Conservation (phyloP, 228 moss, liverwort and hornwort genomes). For the Sphagnum magellanicum region DNA sequence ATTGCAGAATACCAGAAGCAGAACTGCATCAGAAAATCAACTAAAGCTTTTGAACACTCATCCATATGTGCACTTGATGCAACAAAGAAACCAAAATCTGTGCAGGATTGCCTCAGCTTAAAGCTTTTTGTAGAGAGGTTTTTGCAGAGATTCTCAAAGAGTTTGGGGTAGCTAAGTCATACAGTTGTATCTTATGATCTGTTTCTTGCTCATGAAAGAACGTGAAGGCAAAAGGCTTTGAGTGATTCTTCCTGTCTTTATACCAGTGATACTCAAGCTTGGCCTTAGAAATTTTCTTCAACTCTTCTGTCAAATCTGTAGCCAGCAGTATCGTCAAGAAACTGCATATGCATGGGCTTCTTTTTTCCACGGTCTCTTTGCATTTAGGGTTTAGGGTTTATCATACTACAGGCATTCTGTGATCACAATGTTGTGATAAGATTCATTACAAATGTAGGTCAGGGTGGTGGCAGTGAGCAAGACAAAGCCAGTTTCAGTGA, state of each 20-base stretch:
- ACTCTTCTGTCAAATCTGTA: too few relatives aligned
- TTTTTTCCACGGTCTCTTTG: neutral
- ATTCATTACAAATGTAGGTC: constrained; percentile 21
- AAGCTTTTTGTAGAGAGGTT: too few relatives aligned
- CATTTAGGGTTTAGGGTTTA: neutral
- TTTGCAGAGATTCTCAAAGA: neutral
- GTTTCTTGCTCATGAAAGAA: too few relatives aligned
- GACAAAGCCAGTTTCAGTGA: constrained; percentile 34
- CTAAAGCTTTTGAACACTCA: too few relatives aligned
- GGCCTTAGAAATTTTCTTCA: too few relatives aligned
- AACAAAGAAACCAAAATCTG: too few relatives aligned
- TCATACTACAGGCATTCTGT: neutral
- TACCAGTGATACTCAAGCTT: too few relatives aligned
- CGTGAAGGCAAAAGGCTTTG: too few relatives aligned
- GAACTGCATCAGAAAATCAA: too few relatives aligned
- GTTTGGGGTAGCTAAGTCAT: neutral
- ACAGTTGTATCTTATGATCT: too few relatives aligned
- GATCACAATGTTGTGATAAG: neutral
- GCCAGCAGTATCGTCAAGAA: neutral
- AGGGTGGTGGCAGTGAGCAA: constrained; percentile 56
- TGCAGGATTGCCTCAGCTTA: neutral
- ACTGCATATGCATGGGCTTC: neutral
- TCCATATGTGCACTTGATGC: too few relatives aligned
- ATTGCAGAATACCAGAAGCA: neutral
- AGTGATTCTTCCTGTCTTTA: too few relatives aligned